These are phyloP conservation scores for Hymenoscyphus fructigenus DNA, from an alignment of 2,329 filamentous ascomycete species.

Conservation along the genomic window DNA sequence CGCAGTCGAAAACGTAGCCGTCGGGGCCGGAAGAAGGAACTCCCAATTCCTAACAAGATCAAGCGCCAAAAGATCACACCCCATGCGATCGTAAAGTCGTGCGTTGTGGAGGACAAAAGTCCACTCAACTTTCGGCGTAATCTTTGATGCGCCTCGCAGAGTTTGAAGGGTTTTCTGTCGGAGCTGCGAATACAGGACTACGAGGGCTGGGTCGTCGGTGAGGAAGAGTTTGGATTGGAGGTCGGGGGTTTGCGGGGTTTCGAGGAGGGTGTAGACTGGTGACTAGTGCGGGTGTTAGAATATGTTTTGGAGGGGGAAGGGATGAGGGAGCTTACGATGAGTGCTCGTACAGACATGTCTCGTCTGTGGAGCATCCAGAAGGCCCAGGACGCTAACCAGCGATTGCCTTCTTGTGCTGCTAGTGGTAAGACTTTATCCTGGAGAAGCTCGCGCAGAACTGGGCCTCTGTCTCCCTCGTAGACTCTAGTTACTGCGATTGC, in stretches of 20 bases:
- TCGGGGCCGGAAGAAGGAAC: slow-evolving; percentile 57
- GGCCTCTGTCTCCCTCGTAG: slow-evolving; percentile 81
- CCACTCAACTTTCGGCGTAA: slow-evolving; percentile 79
- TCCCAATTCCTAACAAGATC: slow-evolving; percentile 84
- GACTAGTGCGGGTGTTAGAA: slow-evolving; percentile 40
- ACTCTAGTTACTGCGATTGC: slow-evolving; percentile 85
- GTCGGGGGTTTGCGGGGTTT: slow-evolving; percentile 61
- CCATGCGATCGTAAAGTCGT: slow-evolving; percentile 83
- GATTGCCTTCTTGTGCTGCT: slow-evolving; percentile 78
- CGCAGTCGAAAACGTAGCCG: slow-evolving; percentile 44
- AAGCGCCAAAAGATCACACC: slow-evolving; percentile 84
- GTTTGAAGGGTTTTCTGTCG: slow-evolving; percentile 80
- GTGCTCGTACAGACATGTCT: slow-evolving; percentile 78
- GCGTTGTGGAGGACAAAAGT: slow-evolving; percentile 86
- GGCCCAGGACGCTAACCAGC: slow-evolving; percentile 94
- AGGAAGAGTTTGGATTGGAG: slow-evolving; percentile 77
- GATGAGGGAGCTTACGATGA: slow-evolving; percentile 61
- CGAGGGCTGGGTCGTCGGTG: slow-evolving; percentile 85
- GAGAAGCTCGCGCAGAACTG: slow-evolving; percentile 70
- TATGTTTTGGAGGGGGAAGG: background rate
- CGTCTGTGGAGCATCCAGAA: slow-evolving; percentile 86
- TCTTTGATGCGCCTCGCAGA: slow-evolving; percentile 77
- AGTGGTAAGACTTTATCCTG: slow-evolving; percentile 76
- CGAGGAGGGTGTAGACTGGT: slow-evolving; percentile 72
- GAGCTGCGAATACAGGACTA: slow-evolving; percentile 84